Evolutionary conservation across 441 rosid genomes (phyloP).

Genomic region (Pelargonium cotyledonis): DNA sequence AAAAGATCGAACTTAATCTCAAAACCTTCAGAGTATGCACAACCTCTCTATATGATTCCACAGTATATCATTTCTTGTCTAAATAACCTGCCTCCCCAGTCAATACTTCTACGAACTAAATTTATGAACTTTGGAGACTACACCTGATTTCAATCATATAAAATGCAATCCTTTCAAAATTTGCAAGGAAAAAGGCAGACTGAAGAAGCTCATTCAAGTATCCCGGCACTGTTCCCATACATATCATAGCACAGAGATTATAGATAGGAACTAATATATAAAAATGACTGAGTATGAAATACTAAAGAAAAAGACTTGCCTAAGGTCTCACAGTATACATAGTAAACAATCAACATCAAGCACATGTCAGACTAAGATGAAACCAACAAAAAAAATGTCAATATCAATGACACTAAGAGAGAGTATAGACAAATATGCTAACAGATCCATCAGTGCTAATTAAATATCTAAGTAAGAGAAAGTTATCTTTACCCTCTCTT

Average conservation of each 20-base stretch:
- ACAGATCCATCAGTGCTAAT: background rate
- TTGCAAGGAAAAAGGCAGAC: no score
- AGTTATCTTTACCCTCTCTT: slow-evolving; percentile 65
- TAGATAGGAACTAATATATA: background rate
- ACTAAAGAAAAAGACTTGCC: background rate
- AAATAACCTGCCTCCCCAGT: no score
- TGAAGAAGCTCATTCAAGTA: background rate
- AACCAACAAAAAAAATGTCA: background rate
- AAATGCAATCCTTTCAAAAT: no score
- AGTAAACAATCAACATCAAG: background rate
- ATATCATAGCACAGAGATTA: background rate
- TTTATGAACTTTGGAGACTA: no score
- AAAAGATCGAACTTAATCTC: no score
- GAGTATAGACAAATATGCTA: background rate
- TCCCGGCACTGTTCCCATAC: background rate
- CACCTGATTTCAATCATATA: no score
- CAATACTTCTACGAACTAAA: no score
- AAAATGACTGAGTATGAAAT: background rate
- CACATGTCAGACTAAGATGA: background rate
- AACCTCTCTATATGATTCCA: no score
- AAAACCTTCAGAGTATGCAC: no score
- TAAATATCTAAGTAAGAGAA: background rate
- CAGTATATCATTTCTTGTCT: no score
- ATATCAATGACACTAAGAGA: background rate
- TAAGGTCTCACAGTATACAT: background rate